Conservation (phyloP, 75 land plant species). For the Isoetes taiwanensis region DNA sequence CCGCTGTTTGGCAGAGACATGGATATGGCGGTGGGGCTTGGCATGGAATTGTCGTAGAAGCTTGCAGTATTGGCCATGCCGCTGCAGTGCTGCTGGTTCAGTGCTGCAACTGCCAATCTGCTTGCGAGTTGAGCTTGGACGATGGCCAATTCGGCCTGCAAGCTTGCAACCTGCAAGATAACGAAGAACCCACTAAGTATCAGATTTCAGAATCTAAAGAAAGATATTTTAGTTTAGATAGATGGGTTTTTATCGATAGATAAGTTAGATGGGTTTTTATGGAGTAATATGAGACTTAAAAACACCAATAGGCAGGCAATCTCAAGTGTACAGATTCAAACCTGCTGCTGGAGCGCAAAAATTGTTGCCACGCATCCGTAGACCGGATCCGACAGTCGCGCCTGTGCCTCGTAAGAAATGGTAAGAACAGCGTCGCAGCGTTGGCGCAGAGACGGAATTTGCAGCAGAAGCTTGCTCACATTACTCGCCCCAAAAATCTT, state of each 20-base stretch:
- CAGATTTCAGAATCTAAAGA: too few species aligned
- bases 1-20: too few species aligned
- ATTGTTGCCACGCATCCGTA: slow-evolving; percentile 90
- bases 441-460: slow-evolving; percentile 53
- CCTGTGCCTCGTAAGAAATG: slow-evolving; percentile 87
- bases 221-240: too few species aligned
- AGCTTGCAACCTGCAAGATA: slow-evolving; percentile 71
- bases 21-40: too few species aligned
- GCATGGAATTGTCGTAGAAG: too few species aligned
- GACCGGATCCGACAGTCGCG: slow-evolving; percentile 78
- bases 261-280: too few species aligned
- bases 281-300: too few species aligned
- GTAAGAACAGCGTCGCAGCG: slow-evolving; percentile 88
- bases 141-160: slow-evolving; percentile 62
- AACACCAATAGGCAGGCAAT: too few species aligned
- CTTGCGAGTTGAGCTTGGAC: slow-evolving; percentile 77
- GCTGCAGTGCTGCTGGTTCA: background rate
- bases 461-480: slow-evolving; percentile 64
- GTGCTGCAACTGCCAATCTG: background rate
- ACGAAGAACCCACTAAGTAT: too few species aligned
- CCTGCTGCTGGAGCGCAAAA: slow-evolving; percentile 91
- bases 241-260: too few species aligned
- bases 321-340: too few species aligned
- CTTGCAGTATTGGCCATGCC: too few species aligned
- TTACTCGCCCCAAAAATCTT: slow-evolving; percentile 96